These are phyloP conservation scores for Penicillium sp. DNA, from an alignment of 2,329 filamentous ascomycete genomes.

Conservation along the genomic window DNA sequence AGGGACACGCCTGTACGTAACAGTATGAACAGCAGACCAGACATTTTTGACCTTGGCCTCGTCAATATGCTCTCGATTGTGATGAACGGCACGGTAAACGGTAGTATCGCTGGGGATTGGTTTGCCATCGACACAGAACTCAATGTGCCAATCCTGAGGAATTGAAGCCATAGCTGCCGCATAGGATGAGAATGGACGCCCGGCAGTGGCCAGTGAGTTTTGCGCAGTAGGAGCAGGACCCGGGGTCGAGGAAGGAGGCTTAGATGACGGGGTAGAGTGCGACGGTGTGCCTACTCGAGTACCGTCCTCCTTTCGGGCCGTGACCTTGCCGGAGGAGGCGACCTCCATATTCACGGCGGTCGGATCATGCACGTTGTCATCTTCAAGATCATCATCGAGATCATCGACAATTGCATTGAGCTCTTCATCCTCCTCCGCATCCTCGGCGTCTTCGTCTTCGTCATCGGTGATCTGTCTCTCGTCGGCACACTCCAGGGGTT, in stretches of 20 bases:
- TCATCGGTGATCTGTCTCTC: conserved; percentile 79
- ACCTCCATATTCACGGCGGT: conserved; percentile 91
- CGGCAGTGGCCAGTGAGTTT: conserved; percentile 53
- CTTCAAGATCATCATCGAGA: conserved; percentile 77
- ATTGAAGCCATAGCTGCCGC: conserved; percentile 76
- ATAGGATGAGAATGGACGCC: conserved; percentile 70
- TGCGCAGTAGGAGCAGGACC: conserved; percentile 21
- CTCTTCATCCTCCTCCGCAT: conserved; percentile 55
- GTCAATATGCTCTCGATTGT: conserved; percentile 59
- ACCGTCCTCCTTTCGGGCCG: conserved; percentile 87
- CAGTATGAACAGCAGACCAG: conserved; percentile 86
- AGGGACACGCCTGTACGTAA: conserved; percentile 84
- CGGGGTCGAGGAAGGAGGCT: conserved; percentile 39
- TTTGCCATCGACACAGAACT: conserved; percentile 85
- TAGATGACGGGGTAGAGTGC: conserved; percentile 53
- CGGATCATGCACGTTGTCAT: conserved; percentile 74
- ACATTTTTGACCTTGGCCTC: conserved; percentile 74
- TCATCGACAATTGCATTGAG: conserved; percentile 89
- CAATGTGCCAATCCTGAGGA: conserved; percentile 95
- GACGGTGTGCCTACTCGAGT: conserved; percentile 81
- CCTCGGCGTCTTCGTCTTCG: conserved; percentile 64
- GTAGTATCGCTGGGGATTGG: conserved; percentile 88
- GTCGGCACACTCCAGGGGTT: conserved; percentile 86
- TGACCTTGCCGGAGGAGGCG: conserved; percentile 81
- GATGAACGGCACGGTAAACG: conserved; percentile 91